Conservation (phyloP, 345 rosid species). For the Ceriops tagal region DNA sequence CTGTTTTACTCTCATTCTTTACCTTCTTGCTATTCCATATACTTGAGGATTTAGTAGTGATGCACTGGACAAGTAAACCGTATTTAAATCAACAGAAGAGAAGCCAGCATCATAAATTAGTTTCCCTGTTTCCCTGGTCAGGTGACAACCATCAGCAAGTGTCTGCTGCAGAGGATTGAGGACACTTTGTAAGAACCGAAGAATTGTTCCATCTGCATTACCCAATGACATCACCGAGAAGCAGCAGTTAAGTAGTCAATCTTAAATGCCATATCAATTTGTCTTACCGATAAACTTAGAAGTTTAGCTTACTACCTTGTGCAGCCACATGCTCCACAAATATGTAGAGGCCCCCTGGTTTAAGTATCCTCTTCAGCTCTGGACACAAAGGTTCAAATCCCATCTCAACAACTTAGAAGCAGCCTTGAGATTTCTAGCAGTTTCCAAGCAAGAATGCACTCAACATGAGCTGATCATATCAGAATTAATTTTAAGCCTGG, state of each 20-base stretch:
- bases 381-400: slow-evolving; percentile 10
- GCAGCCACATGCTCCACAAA: slow-evolving; percentile 93
- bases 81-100: slow-evolving; percentile 45
- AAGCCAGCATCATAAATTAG: slow-evolving; percentile 57
- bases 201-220: slow-evolving; percentile 61
- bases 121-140: slow-evolving; percentile 61
- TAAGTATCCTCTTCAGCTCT: slow-evolving; percentile 80
- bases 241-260: neutral
- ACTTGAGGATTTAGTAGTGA: slow-evolving; percentile 54
- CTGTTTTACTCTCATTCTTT: slow-evolving; percentile 4
- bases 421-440: neutral
- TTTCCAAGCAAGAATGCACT: neutral
- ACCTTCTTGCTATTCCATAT: slow-evolving; percentile 65
- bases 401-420: neutral
- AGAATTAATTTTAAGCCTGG: too few relatives aligned
- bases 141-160: slow-evolving; percentile 71
- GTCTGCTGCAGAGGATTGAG: slow-evolving; percentile 71
- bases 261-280: neutral
- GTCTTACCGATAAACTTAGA: neutral
- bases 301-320: slow-evolving; percentile 41
- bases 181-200: slow-evolving; percentile 50
- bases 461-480: too few relatives aligned
- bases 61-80: slow-evolving; percentile 34
- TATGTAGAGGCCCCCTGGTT: slow-evolving; percentile 68
- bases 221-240: neutral